Base-by-base conservation (phyloP, 164 flowering plant genomes). In the Warburgia ugandensis region DNA sequence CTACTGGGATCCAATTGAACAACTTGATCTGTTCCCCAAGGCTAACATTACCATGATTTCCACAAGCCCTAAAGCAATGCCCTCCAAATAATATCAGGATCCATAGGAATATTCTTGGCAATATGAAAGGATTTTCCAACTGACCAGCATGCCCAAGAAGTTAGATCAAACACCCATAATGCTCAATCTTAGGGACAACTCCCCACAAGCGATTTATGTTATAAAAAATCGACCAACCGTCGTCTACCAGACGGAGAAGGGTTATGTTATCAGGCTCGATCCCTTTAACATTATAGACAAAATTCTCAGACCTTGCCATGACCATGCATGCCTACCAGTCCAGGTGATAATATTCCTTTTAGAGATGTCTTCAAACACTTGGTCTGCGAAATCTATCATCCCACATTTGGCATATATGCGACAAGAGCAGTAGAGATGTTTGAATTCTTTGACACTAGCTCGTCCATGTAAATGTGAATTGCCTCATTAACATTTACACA, bases 401-500 rank as follows among this genome's bases (percentile, higher is more conserved):
- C 71, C 64, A 41, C 71, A 67, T 44, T 67, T 67, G 0, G 67
- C 54, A 52, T 53, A 63, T 68, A 68, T 68, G 49, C 68, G 29
- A 68, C 56, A 53, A 68, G 17, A 3, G 71, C 67, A 29, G 67
- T 58, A 3, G 58, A 67, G 27, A 63, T 50, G 19, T 63, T 46
- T n/a, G n/a, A 21, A 59, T 64, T 55, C 52, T 50, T 31, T n/a
- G 48, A 40, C 17, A 68, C 51, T 17, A 17, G 60, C 46, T 56
- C 62, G 31, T 63, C 65, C 28, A 77, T 54, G 47, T 72, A 80
- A 26, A 21, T 48, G 55, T 68, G 75, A 50, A 74, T 63, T 27
- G 77, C 77, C 52, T 80, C 86, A 56, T 80, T 77, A 13, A 61
- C 56, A 26, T 51, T 39, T 29, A 28, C 44, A 50, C 49, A 44